Evolutionary conservation across 768 basidiomycete genomes (phyloP).

Genomic region (Tylopilus sp.): DNA sequence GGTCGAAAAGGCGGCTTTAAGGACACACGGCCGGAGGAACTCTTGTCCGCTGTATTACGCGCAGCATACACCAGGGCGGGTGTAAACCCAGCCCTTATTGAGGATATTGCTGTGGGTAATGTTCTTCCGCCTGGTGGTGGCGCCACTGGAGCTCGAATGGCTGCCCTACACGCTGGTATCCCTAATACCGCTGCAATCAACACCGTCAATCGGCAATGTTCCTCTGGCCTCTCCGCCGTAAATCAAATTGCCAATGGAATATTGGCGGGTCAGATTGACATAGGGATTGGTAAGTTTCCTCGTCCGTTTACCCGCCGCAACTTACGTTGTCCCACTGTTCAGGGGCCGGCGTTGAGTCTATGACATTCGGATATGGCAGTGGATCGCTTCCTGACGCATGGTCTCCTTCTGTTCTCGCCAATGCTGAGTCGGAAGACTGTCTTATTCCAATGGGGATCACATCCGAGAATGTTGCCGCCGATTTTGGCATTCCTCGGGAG

Average conservation of each 20-base stretch:
- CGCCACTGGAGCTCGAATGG: constrained; percentile 80
- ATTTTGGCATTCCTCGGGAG: constrained; percentile 70
- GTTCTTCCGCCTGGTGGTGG: constrained; percentile 87
- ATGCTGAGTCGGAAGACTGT: constrained; percentile 75
- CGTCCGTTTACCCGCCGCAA: neutral
- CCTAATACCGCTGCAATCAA: constrained; percentile 70
- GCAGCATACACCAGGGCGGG: constrained; percentile 65
- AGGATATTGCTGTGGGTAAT: constrained; percentile 84
- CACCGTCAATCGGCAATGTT: constrained; percentile 90
- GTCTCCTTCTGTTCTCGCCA: constrained; percentile 63
- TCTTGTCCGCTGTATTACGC: constrained; percentile 72
- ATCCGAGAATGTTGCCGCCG: constrained; percentile 85
- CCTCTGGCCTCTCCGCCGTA: constrained; percentile 79
- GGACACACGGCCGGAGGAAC: constrained; percentile 80
- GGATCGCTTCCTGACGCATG: constrained; percentile 52
- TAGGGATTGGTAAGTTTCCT: constrained; percentile 71
- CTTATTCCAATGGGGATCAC: constrained; percentile 90
- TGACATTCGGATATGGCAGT: constrained; percentile 76
- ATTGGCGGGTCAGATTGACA: constrained; percentile 73
- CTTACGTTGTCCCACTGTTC: constrained; percentile 5
- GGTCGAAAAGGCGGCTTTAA: constrained; percentile 88
- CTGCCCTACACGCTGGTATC: constrained; percentile 81
- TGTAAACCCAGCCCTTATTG: constrained; percentile 79
- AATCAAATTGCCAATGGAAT: constrained; percentile 83
- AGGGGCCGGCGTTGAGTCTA: constrained; percentile 89